These are phyloP conservation scores for Meripilus lineatus DNA, from an alignment of 1,284 basidiomycete genomes.

Conservation along the genomic window DNA sequence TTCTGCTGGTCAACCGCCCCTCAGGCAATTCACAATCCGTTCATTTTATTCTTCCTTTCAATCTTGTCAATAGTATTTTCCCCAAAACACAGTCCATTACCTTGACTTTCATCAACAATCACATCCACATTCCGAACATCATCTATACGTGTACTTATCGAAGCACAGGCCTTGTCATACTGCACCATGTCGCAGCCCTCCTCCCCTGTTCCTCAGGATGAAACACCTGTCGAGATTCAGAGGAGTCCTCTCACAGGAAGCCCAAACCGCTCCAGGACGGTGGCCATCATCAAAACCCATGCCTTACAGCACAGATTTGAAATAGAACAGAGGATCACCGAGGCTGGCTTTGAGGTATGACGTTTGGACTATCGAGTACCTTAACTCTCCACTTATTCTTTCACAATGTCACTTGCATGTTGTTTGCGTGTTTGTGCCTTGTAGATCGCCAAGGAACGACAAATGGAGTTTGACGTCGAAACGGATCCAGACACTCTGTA, in stretches of 20 bases:
- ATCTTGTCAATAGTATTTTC: slow-evolving; percentile 1
- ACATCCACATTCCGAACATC: no score
- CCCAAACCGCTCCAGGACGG: slow-evolving; percentile 50
- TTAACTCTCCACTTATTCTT: no score
- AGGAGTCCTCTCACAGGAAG: slow-evolving; percentile 6
- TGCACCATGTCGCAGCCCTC: slow-evolving; percentile 22
- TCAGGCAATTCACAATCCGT: neutral
- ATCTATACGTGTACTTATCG: no score
- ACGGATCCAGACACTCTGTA: slow-evolving; percentile 71
- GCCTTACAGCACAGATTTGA: slow-evolving; percentile 66
- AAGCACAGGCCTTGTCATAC: no score
- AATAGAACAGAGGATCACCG: slow-evolving; percentile 69
- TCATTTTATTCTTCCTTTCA: neutral
- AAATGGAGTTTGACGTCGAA: slow-evolving; percentile 79
- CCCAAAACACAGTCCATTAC: no score
- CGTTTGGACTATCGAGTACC: no score
- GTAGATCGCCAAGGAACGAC: slow-evolving; percentile 79
- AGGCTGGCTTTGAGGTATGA: slow-evolving; percentile 71
- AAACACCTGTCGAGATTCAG: slow-evolving; percentile 13
- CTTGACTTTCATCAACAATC: no score
- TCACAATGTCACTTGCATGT: no score
- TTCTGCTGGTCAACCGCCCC: slow-evolving; percentile 5
- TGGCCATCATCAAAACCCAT: slow-evolving; percentile 76
- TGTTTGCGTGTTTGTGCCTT: no score
- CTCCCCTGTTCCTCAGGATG: slow-evolving; percentile 15